Conservation (phyloP, 2,329 filamentous ascomycete genomes). For the Ophiognomonia clavigignenti-juglandacearum region DNA sequence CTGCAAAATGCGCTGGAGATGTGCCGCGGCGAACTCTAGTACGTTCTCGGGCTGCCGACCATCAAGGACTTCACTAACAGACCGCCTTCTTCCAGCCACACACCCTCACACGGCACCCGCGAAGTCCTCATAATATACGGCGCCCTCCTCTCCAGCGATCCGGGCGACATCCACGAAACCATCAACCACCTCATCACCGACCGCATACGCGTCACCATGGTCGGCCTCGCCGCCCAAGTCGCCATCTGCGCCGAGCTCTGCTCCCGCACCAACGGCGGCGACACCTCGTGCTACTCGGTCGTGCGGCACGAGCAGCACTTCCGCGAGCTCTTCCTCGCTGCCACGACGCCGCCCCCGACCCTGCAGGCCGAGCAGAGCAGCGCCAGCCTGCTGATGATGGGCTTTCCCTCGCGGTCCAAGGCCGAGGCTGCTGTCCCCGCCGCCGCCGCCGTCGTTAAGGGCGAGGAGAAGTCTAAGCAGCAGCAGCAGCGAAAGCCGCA, state of each 20-base stretch:
- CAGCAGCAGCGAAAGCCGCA: too few relatives aligned
- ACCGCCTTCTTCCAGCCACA: slow-evolving; percentile 56
- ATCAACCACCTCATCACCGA: slow-evolving; percentile 74
- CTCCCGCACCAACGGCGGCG: slow-evolving; percentile 77
- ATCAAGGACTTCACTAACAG: slow-evolving; percentile 13
- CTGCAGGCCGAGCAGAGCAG: slow-evolving; percentile 56
- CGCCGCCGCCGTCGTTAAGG: too few relatives aligned
- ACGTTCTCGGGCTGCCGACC: slow-evolving; percentile 24
- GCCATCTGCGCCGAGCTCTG: slow-evolving; percentile 90
- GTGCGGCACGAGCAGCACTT: slow-evolving; percentile 86
- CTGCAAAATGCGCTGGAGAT: slow-evolving; percentile 95
- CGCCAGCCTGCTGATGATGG: slow-evolving; percentile 86
- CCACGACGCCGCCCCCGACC: slow-evolving; percentile 85
- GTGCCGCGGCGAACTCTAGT: slow-evolving; percentile 87
- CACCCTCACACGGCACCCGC: slow-evolving; percentile 86
- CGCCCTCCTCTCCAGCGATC: slow-evolving; percentile 83
- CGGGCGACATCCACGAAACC: slow-evolving; percentile 91
- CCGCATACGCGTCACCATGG: slow-evolving; percentile 79
- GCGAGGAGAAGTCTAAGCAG: too few relatives aligned
- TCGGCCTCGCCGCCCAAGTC: slow-evolving; percentile 86
- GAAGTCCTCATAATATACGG: slow-evolving; percentile 92
- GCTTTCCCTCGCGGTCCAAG: slow-evolving; percentile 83
- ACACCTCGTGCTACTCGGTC: slow-evolving; percentile 72
- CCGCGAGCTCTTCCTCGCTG: slow-evolving; percentile 78
- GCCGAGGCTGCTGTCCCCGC: slow-evolving; percentile 5